Evolutionary conservation across 768 basidiomycete species (phyloP), one percentile per base, ranked within the genome.

Genomic region (Russula griseocarnosa): DNA sequence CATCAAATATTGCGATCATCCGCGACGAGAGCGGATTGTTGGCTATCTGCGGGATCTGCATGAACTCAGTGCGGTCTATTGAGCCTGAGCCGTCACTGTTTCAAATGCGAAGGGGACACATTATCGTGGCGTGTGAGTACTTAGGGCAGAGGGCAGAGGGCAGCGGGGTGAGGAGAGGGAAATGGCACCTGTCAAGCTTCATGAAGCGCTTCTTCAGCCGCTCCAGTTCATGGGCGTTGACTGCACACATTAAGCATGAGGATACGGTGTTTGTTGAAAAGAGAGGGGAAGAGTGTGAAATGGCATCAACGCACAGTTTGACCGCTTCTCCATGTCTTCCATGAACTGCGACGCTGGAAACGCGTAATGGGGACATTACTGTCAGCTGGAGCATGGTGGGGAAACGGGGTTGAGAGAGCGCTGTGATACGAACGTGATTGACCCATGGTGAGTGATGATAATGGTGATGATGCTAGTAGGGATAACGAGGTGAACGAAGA

Each of bases 1-100:
- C 93, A 72, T 99, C 97, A 71, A 99, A 99, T 72, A 99, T 98
- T 57, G 97, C 97, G 72, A 99, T 98, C 94, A 99, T 94, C 63
- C 97, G 86, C 59, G 89, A 90, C 58, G 97, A 94, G 54, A 99
- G 79, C 0, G 97, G 97, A 75, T 98, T 99, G 62, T 92, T 94
- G 24, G 96, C 96, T 71, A 98, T 98, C 79, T 96, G 94, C 0
- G 97, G 97, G 82, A 99, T 97, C 80, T 94, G 94, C 65, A 98
- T 79, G 78, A 99, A 99, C 76, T 99, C 97, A 69, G 98, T 97
- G 52, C 92, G 90, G 80, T 98, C 96, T 75, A 99, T 96, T 24
- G 95, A 94, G 66, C 97, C 97, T 34, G 92, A 95, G 55, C 94
- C 94, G 77, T 99, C 94, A 71, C 94, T 94, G 53, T 34, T 30